phyloP scores from a whole-genome alignment of 169 alveolate genomes.

The Blepharisma undulans region DNA sequence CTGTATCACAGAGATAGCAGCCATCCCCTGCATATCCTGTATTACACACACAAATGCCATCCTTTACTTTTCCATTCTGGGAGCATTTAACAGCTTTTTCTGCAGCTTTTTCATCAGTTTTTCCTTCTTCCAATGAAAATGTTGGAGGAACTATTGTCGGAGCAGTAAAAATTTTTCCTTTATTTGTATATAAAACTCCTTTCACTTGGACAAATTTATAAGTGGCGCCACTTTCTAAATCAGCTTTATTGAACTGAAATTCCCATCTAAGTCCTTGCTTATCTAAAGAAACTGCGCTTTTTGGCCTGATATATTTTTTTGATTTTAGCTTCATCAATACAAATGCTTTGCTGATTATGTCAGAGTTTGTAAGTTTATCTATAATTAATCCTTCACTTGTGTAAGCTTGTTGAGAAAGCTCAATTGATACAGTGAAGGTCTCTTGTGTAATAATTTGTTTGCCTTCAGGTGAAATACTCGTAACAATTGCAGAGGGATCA shows the following conservation, averaged over 20 bases:
- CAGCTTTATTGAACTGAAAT: background rate
- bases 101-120: background rate
- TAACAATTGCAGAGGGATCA: background rate
- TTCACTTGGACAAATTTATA: constrained; percentile 17
- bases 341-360: background rate
- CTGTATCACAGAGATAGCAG: background rate
- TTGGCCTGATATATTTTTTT: background rate
- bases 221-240: background rate
- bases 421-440: background rate
- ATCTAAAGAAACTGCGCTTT: background rate
- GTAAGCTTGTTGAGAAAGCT: background rate
- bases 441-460: background rate
- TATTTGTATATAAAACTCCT: background rate
- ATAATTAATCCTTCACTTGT: constrained; percentile 20
- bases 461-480: background rate
- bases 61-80: background rate
- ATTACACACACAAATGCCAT: background rate
- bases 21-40: constrained; percentile 14
- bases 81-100: background rate
- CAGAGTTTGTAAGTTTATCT: background rate
- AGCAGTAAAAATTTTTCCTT: background rate
- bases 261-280: background rate
- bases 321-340: background rate
- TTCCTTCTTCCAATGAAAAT: background rate
- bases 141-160: background rate